These are phyloP conservation scores for Suillus sp. DNA, from an alignment of 768 basidiomycete genomes.

Conservation along the genomic window DNA sequence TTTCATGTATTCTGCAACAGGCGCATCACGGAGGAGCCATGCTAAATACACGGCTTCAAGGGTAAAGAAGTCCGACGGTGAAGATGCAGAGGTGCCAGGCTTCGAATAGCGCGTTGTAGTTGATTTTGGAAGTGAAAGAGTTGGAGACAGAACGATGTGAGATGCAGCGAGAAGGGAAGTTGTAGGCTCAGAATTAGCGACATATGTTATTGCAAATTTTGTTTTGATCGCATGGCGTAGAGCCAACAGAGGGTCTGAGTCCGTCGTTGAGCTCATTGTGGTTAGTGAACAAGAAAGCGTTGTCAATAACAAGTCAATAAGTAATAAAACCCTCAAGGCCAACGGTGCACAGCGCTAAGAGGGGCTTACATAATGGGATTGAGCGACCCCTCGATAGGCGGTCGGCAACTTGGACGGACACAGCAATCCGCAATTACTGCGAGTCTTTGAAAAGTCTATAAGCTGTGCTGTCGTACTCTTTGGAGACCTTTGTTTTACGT, in stretches of 20 bases:
- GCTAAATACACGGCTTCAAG: constrained; percentile 84
- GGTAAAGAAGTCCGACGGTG: constrained; percentile 61
- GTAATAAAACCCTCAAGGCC: background rate
- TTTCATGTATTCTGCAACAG: constrained; percentile 87
- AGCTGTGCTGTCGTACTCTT: background rate
- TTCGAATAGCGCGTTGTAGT: constrained; percentile 78
- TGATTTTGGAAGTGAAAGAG: constrained; percentile 65
- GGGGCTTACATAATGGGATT: background rate
- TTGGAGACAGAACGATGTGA: constrained; percentile 59
- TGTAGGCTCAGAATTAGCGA: constrained; percentile 39
- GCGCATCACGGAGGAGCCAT: constrained; percentile 73
- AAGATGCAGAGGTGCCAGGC: constrained; percentile 45
- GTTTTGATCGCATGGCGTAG: constrained; percentile 67
- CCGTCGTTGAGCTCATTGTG: constrained; percentile 17
- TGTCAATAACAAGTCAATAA: constrained; percentile 4
- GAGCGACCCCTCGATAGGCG: background rate
- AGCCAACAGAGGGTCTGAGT: constrained; percentile 52
- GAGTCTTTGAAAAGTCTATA: background rate
- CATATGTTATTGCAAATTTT: constrained; percentile 51
- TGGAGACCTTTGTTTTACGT: background rate
- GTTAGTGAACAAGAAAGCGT: background rate
- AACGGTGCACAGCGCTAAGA: background rate
- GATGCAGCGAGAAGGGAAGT: constrained; percentile 58
- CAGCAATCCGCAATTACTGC: background rate
- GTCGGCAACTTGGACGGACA: background rate